Evolutionary conservation across 2,329 filamentous ascomycete species (phyloP).

Genomic region (Acrocalymma vagum): DNA sequence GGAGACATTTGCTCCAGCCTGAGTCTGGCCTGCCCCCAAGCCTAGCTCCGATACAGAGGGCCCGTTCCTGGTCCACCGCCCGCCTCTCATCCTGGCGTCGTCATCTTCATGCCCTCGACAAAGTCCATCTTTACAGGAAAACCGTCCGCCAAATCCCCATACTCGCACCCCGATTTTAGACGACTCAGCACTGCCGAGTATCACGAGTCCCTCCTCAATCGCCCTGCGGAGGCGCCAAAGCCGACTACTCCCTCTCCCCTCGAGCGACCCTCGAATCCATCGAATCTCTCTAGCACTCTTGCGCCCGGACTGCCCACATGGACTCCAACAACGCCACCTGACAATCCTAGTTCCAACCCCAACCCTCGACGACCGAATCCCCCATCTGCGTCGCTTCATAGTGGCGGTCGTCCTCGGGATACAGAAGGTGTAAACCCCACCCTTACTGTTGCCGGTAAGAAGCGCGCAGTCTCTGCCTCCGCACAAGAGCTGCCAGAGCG

Average conservation of each 20-base stretch:
- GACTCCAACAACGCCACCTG: conserved; percentile 20
- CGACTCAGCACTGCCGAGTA: conserved; percentile 30
- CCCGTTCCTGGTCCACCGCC: conserved; percentile 13
- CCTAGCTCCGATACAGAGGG: no score
- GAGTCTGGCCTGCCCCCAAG: no score
- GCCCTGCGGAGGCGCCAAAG: conserved; percentile 18
- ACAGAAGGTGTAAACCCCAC: conserved; percentile 21
- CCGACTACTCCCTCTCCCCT: conserved; percentile 20
- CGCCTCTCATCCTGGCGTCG: neutral
- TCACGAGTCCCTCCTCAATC: conserved; percentile 18
- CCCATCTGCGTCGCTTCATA: conserved; percentile 19
- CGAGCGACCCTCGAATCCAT: conserved; percentile 10
- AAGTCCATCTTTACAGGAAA: conserved; percentile 48
- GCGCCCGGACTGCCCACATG: conserved; percentile 21
- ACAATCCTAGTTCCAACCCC: conserved; percentile 16
- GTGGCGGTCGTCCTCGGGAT: conserved; percentile 9
- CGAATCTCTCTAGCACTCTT: neutral
- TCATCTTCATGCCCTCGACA: conserved; percentile 9
- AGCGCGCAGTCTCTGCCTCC: conserved; percentile 22
- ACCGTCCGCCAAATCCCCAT: conserved; percentile 16
- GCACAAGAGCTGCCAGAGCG: conserved; percentile 6
- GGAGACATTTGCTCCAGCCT: no score
- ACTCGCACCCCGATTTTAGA: conserved; percentile 12
- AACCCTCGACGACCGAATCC: no score
- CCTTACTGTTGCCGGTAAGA: conserved; percentile 29